Evolutionary conservation across 306 rosid species (phyloP).

Genomic region (Cicer judaicum): DNA sequence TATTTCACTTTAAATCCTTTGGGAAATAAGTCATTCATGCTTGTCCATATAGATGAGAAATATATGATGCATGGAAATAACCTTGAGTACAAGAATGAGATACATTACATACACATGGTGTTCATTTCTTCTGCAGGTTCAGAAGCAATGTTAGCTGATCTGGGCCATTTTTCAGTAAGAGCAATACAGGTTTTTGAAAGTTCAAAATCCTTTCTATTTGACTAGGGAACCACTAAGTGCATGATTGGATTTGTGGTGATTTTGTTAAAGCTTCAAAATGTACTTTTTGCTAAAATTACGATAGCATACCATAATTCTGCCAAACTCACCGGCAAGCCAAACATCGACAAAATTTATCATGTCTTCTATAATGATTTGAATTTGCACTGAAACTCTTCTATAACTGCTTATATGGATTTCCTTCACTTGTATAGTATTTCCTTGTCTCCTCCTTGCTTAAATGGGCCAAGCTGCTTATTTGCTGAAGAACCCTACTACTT

Average conservation of each 20-base stretch:
- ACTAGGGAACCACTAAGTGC: background rate
- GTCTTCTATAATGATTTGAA: background rate
- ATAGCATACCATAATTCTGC: too few relatives aligned
- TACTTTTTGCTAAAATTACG: too few relatives aligned
- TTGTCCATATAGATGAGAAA: conserved; percentile 32
- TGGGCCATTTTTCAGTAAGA: conserved; percentile 72
- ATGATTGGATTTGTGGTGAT: too few relatives aligned
- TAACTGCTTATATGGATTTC: conserved; percentile 57
- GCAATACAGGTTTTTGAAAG: conserved; percentile 64
- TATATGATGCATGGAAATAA: background rate
- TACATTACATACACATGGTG: background rate
- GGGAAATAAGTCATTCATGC: background rate
- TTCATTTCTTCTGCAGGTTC: conserved; percentile 56
- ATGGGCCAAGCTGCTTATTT: conserved; percentile 89
- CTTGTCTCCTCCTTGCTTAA: conserved; percentile 83
- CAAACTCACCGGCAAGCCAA: too few relatives aligned
- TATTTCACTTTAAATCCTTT: background rate
- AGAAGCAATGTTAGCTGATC: conserved; percentile 90
- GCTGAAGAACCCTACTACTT: conserved; percentile 44
- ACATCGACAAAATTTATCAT: background rate
- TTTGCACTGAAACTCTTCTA: background rate
- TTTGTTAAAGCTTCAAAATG: too few relatives aligned
- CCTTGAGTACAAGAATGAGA: background rate
- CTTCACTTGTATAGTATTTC: conserved; percentile 68
- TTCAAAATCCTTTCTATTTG: conserved; percentile 21